Evolutionary conservation across 2,329 filamentous ascomycete genomes (phyloP), one percentile per base, ranked within the genome.

Genomic region (Plectosphaerella cucumerina): DNA sequence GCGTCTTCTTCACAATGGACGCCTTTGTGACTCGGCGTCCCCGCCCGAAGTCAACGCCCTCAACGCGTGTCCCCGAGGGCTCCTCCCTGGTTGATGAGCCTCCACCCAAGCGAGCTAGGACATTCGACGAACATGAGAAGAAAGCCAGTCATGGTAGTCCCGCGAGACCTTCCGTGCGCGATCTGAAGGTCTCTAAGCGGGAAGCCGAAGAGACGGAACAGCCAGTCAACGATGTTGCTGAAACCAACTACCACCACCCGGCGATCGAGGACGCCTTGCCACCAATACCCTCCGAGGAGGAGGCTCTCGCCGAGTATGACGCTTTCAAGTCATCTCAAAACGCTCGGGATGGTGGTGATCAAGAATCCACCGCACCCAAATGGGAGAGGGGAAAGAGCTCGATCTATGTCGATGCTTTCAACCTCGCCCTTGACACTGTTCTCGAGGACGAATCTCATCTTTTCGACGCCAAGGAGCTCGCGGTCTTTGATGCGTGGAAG

Each of bases 401-500:
- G 1, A 90, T 99, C 50, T 99, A 99, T 61, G 90, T 97, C 17
- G 94, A 99, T 70, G 94, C 94, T 1, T 99, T 99, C 75, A 96
- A 96, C 62, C 75, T 97, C 14, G 90, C 93, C 2, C 73, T 99
- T 46, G 86, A 93, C 53, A 96, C 90, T 0, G 94, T 99, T 4
- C 71, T 97, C 12, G 85, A 90, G 46, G 90, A 97, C 51, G 94
- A 99, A 68, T 80, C 82, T 1, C 90, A 96, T 68, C 73, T 99
- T 0, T 99, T 97, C 64, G 81, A 94, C 60, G 81, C 84, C 52
- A 85, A 83, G 17, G 94, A 99, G 68, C 81, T 78, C 61, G 74
- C 80, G 14, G 78, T 97, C 0, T 97, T 99, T 64, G 70, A 74
- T 3, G 75, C 85, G 52, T 99, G 93, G 91, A 81, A 74, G 53